Conservation (phyloP, 2,329 filamentous ascomycete species). For the Hymenoscyphus fraxineus region DNA sequence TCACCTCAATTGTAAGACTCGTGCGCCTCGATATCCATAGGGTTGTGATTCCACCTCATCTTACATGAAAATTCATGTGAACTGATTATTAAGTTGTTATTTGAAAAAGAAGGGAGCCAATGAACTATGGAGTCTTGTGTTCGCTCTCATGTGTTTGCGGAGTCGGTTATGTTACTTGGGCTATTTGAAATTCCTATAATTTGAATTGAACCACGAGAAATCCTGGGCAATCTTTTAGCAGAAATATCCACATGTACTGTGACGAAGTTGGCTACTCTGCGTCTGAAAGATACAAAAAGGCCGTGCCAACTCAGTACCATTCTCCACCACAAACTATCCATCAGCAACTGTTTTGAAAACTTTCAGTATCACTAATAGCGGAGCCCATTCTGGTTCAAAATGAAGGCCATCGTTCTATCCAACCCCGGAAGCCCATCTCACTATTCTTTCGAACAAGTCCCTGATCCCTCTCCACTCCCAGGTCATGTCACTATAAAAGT, state of each 20-base stretch:
- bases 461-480: slow-evolving; percentile 38
- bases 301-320: no score
- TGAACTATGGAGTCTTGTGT: neutral
- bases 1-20: neutral
- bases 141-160: neutral
- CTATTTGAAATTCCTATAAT: neutral
- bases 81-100: neutral
- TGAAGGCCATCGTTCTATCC: slow-evolving; percentile 14
- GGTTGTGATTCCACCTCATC: neutral
- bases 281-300: no score
- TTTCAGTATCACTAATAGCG: no score
- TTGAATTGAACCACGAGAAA: no score
- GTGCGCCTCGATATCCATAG: neutral
- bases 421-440: slow-evolving; percentile 13
- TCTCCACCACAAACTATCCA: no score
- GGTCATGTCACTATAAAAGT: slow-evolving; percentile 41
- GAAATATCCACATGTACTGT: no score
- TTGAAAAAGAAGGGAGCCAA: neutral
- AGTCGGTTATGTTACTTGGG: neutral
- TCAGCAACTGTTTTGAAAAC: no score
- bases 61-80: neutral
- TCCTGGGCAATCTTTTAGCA: no score
- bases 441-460: slow-evolving; percentile 32
- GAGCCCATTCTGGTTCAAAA: slow-evolving; percentile 13
- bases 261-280: no score